These are phyloP conservation scores for Termitomyces sp. DNA, from an alignment of 768 basidiomycete genomes.

Conservation along the genomic window DNA sequence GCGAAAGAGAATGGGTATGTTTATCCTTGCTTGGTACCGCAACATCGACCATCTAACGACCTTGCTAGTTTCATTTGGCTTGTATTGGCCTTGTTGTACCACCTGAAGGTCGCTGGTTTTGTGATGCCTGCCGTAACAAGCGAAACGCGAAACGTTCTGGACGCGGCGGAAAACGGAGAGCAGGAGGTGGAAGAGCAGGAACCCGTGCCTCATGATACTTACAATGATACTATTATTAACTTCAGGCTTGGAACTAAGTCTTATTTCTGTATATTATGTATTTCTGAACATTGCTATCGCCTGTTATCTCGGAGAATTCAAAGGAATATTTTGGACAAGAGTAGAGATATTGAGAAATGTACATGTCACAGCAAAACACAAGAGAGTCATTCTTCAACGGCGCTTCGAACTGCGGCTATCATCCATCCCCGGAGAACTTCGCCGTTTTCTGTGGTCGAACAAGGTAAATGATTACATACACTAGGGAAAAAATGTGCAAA, in stretches of 20 bases:
- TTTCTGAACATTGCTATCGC: slow-evolving; percentile 5
- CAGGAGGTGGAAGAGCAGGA: slow-evolving; percentile 16
- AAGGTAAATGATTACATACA: not conserved
- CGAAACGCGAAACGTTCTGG: slow-evolving; percentile 49
- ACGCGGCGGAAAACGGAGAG: slow-evolving; percentile 50
- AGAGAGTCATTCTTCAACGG: slow-evolving; percentile 39
- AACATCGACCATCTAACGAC: slow-evolving; percentile 9
- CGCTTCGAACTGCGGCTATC: slow-evolving; percentile 69
- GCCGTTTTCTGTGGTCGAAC: slow-evolving; percentile 54
- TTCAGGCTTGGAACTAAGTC: slow-evolving; percentile 4
- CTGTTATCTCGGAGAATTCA: not conserved
- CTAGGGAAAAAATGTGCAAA: not conserved
- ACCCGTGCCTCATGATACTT: slow-evolving; percentile 12
- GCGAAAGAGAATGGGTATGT: slow-evolving; percentile 90
- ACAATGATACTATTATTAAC: slow-evolving; percentile 3
- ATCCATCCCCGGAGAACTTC: slow-evolving; percentile 69
- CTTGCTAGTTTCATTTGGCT: slow-evolving; percentile 68
- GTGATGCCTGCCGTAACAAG: slow-evolving; percentile 61
- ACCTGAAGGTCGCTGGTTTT: slow-evolving; percentile 76
- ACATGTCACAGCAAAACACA: slow-evolving; percentile 7
- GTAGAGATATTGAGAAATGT: slow-evolving; percentile 2
- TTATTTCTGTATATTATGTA: slow-evolving; percentile 15
- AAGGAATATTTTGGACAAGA: slow-evolving; percentile 1
- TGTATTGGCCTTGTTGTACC: slow-evolving; percentile 67
- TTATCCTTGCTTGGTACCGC: slow-evolving; percentile 9